Conservation (phyloP, 164 flowering plant species). For the Berberis thunbergii region DNA sequence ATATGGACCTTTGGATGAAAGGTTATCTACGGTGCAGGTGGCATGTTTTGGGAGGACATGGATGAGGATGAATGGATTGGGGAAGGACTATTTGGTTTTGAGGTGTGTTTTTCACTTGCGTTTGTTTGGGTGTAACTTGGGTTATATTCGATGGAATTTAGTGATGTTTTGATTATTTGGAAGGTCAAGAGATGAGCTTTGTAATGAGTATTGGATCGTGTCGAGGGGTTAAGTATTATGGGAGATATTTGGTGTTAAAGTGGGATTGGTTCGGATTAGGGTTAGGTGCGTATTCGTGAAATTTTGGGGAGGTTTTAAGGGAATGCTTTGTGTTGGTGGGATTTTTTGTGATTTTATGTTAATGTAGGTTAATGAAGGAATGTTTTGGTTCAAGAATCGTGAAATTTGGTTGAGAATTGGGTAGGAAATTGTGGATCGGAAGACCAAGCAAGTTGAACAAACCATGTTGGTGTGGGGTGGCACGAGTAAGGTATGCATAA, state of each 20-base stretch:
- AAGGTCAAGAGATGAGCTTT: slow-evolving; percentile 40
- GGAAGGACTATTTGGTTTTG: slow-evolving; percentile 6
- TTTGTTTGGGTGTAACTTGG: slow-evolving; percentile 23
- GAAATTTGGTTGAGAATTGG: slow-evolving; percentile 19
- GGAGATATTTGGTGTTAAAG: slow-evolving; percentile 21
- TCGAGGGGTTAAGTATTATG: neutral
- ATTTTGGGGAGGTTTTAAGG: slow-evolving; percentile 14
- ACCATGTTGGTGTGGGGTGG: neutral
- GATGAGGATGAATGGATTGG: slow-evolving; percentile 7
- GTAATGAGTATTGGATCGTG: slow-evolving; percentile 16
- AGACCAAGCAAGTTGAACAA: slow-evolving; percentile 38
- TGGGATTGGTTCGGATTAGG: slow-evolving; percentile 25
- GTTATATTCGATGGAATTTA: slow-evolving; percentile 22
- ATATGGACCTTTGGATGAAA: slow-evolving; percentile 24
- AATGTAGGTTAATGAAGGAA: slow-evolving; percentile 20
- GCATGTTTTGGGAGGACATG: slow-evolving; percentile 1
- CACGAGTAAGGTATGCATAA: too few relatives aligned
- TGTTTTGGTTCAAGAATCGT: slow-evolving; percentile 19
- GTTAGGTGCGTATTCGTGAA: slow-evolving; percentile 18
- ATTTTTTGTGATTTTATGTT: slow-evolving; percentile 1
- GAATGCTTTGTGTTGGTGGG: slow-evolving; percentile 6
- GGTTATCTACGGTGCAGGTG: slow-evolving; percentile 21
- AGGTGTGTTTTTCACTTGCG: slow-evolving; percentile 44
- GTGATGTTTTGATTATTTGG: slow-evolving; percentile 22
- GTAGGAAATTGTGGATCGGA: slow-evolving; percentile 3